Base-by-base conservation (phyloP, 257 asterid genomes). In the Solanum etuberosum region DNA sequence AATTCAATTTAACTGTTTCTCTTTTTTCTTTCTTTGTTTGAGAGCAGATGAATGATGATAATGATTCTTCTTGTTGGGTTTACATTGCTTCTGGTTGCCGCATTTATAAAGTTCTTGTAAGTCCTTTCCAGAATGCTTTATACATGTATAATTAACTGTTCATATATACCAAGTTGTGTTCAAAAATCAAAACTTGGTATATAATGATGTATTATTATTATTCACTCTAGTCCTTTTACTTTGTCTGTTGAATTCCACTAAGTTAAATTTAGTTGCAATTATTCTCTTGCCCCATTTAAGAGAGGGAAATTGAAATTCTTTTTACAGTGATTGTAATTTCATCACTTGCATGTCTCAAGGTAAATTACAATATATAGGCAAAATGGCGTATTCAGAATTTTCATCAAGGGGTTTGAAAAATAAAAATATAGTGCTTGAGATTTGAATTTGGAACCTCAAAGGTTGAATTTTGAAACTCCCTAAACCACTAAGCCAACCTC, bases 61-160 rank as follows among this genome's bases (percentile, higher is more conserved):
- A 89, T 73, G 92, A 68, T 25, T 87, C 93, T 5, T 93, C 96
- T 88, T 94, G 98, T 90, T 93, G 96, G 93, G 93, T 96, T 86
- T 97, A 95, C 90, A 73, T 97, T 81, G 98, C 99, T 86, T 94
- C 98, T 85, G 98, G 92, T 67, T 92, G 92, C 88, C 91, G 88
- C 74, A 63, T 95, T 84, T 95, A 94, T 92, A 94, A 89, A 90
- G 87, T 95, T 83, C 92, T 67, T 23, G 99, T 96, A 90, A 87
- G 93, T 63, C 73, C 40, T 85, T 13, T 0, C 10, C 84, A 1
- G 14, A 42, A n/a, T 15, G 32, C 63, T 3, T 54, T 54, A 0
- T 54, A 54, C n/a, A 54, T 7, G 1, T 54, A 18, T 29, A 9
- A 23, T 59, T 59, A 0, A 59, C 21, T 21, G 0, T 37, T 21